Evolutionary conservation across 352 stramenopile species (phyloP).

Genomic region (Globisporangium ultimum): DNA sequence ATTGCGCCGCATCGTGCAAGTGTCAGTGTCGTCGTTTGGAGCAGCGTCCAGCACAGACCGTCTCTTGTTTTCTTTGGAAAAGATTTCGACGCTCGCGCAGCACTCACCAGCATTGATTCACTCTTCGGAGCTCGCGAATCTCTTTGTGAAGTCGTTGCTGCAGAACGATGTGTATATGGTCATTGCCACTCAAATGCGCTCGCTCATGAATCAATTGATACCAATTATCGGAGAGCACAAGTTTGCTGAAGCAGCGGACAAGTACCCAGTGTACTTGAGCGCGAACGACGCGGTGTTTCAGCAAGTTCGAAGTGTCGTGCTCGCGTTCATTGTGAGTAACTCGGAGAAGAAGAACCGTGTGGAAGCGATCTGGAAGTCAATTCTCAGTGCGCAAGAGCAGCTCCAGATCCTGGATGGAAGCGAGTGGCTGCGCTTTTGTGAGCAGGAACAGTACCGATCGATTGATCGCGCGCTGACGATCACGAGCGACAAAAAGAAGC

Average conservation of each 20-base stretch:
- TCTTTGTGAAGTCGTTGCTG: constrained; percentile 53
- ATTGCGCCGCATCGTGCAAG: constrained; percentile 46
- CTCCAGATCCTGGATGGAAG: constrained; percentile 55
- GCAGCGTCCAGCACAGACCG: constrained; percentile 40
- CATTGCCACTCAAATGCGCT: constrained; percentile 24
- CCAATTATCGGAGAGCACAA: constrained; percentile 8
- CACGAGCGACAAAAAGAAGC: constrained; percentile 13
- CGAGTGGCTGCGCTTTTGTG: constrained; percentile 70
- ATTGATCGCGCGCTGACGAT: constrained; percentile 39
- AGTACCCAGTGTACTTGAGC: constrained; percentile 41
- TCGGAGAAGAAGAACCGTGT: constrained; percentile 21
- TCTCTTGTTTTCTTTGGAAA: constrained; percentile 62
- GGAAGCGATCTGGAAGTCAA: constrained; percentile 31
- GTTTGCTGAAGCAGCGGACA: constrained; percentile 1
- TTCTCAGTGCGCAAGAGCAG: constrained; percentile 35
- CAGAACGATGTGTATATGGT: constrained; percentile 38
- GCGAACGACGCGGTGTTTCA: constrained; percentile 49
- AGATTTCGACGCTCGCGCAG: constrained; percentile 25
- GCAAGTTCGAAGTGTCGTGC: constrained; percentile 21
- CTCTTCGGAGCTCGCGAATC: constrained; percentile 30
- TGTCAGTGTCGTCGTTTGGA: constrained; percentile 29
- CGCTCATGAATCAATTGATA: constrained; percentile 21
- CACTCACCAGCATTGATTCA: constrained; percentile 4
- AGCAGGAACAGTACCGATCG: constrained; percentile 57
- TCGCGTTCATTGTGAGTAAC: constrained; percentile 5